Conservation (phyloP, 257 asterid species). For the Echites panduratus region DNA sequence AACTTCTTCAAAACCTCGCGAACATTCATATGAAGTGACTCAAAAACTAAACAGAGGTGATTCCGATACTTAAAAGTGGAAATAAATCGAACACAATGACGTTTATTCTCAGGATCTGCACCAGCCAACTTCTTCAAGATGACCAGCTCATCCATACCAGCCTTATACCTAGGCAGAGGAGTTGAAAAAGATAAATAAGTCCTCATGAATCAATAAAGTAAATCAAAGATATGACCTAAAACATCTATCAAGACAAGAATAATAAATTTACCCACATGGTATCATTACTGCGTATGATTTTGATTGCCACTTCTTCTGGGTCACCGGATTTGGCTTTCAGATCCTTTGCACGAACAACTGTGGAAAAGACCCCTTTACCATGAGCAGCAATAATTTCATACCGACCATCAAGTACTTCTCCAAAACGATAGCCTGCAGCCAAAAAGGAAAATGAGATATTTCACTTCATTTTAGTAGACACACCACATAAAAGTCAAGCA, state of each 20-base stretch:
- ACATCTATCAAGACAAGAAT: constrained; percentile 13
- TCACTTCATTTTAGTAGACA: background rate
- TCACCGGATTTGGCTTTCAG: constrained; percentile 72
- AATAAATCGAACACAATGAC: constrained; percentile 91
- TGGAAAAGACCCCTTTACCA: constrained; percentile 97
- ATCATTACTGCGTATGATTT: constrained; percentile 88
- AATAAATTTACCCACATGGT: constrained; percentile 58
- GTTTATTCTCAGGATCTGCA: constrained; percentile 91
- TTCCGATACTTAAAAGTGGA: constrained; percentile 95
- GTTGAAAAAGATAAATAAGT: background rate
- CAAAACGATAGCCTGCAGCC: constrained; percentile 77
- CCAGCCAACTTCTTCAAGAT: constrained; percentile 88
- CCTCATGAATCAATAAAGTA: background rate
- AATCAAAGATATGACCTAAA: constrained; percentile 6
- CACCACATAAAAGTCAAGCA: background rate
- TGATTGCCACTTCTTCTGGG: constrained; percentile 90
- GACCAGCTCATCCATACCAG: constrained; percentile 94
- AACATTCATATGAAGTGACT: constrained; percentile 99
- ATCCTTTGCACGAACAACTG: constrained; percentile 95
- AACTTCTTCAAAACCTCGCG: constrained; percentile 98
- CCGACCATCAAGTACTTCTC: constrained; percentile 86
- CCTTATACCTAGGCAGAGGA: constrained; percentile 64
- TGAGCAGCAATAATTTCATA: constrained; percentile 97
- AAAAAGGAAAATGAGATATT: background rate
- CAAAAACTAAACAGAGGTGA: constrained; percentile 99